Percentiles rank a stretch among this genome's conserved stretches.
Conservation (phyloP, 805 yeast genomes). For the Middelhovenomyces tepae region DNA sequence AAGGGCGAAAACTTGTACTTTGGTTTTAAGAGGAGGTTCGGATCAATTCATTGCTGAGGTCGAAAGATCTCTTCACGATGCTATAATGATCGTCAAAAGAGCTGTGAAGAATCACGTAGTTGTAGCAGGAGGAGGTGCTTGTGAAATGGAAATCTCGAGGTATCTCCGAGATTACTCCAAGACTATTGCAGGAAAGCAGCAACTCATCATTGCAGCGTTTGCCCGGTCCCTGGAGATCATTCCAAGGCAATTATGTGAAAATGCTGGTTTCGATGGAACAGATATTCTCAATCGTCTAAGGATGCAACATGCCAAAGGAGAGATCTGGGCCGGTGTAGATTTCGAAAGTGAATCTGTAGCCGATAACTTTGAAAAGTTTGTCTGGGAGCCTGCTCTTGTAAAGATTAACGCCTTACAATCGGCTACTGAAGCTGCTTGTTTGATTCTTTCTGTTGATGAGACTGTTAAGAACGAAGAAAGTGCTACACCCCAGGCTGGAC, state of each 20-base stretch:
- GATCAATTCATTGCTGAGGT: conserved; percentile 98
- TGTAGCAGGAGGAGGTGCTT: conserved; percentile 99
- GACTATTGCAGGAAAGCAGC: conserved; percentile 92
- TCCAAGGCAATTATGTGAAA: conserved; percentile 96
- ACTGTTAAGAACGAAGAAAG: conserved; percentile 44
- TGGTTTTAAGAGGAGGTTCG: conserved; percentile 93
- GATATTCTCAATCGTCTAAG: conserved; percentile 84
- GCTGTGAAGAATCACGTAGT: conserved; percentile 78
- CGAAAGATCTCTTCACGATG: conserved; percentile 95
- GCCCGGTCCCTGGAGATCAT: conserved; percentile 93
- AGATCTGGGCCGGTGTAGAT: conserved; percentile 86
- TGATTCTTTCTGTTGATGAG: conserved; percentile 92
- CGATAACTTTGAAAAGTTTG: conserved; percentile 74
- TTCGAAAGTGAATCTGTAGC: conserved; percentile 74
- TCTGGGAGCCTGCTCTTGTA: conserved; percentile 97
- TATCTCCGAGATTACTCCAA: conserved; percentile 79
- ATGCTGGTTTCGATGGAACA: conserved; percentile 98
- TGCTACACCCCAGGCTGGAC: conserved; percentile 28
- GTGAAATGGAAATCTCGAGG: conserved; percentile 93
- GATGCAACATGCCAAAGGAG: conserved; percentile 91
- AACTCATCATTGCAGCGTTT: conserved; percentile 80
- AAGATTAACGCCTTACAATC: conserved; percentile 88
- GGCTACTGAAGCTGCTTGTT: conserved; percentile 94
- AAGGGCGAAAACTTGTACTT: conserved; percentile 84
- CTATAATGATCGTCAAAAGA: conserved; percentile 95